These are phyloP conservation scores for Leptodermis oblonga DNA, from an alignment of 257 asterid genomes.

Conservation along the genomic window DNA sequence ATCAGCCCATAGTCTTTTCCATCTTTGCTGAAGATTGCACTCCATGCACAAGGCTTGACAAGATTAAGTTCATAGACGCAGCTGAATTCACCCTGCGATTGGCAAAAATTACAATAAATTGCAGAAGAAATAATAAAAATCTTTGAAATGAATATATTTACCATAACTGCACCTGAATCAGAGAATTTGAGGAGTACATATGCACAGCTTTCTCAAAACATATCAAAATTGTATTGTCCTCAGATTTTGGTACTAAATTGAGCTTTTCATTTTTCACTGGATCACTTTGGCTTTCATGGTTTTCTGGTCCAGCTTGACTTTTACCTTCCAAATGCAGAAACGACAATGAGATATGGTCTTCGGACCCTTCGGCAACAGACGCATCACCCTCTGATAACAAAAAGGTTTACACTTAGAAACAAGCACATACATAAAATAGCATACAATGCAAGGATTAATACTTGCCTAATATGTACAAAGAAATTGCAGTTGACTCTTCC, in stretches of 20 bases:
- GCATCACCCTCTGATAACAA: constrained; percentile 46
- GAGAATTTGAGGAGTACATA: constrained; percentile 45
- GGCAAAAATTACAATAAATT: constrained; percentile 23
- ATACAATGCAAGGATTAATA: constrained; percentile 10
- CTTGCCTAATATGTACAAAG: constrained; percentile 76
- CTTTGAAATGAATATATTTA: constrained; percentile 7
- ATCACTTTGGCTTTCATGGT: constrained; percentile 29
- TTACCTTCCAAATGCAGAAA: constrained; percentile 37
- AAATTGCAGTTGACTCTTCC: constrained; percentile 56
- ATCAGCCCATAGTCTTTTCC: constrained; percentile 48
- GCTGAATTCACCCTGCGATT: constrained; percentile 49
- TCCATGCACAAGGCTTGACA: constrained; percentile 76
- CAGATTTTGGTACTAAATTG: constrained; percentile 24
- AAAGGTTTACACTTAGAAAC: constrained; percentile 23
- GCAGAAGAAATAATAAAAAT: constrained; percentile 18
- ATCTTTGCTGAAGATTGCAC: constrained; percentile 54
- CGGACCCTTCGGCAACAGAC: constrained; percentile 37
- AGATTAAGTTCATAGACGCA: constrained; percentile 49
- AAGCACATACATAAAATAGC: constrained; percentile 15
- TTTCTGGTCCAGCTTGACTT: constrained; percentile 26
- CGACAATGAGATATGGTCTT: constrained; percentile 24
- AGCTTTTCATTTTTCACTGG: constrained; percentile 29
- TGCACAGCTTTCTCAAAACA: constrained; percentile 70
- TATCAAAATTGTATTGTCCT: constrained; percentile 52
- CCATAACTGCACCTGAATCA: constrained; percentile 52